Conservation (phyloP, 164 flowering plant genomes). For the Vitis vinifera region DNA sequence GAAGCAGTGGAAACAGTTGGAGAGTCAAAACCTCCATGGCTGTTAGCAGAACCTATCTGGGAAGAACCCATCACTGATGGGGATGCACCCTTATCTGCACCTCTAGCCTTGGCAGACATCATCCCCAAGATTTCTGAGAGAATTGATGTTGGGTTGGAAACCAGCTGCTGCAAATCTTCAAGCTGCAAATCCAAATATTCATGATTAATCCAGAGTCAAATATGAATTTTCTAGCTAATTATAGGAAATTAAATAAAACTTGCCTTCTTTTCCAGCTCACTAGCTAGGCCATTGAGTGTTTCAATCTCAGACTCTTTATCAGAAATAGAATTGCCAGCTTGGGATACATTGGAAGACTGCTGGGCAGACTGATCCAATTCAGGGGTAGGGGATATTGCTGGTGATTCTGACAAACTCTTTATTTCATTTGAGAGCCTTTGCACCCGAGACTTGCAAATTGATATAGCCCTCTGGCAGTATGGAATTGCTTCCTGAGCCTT, state of each 20-base stretch:
- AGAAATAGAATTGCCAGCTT: constrained; percentile 28
- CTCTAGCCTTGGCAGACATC: constrained; percentile 46
- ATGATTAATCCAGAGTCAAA: not conserved
- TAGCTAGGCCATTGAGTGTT: constrained; percentile 57
- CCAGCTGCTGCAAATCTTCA: constrained; percentile 84
- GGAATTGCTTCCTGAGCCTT: constrained; percentile 79
- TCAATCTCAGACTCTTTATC: constrained; percentile 71
- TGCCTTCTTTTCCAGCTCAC: constrained; percentile 92
- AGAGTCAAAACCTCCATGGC: constrained; percentile 46
- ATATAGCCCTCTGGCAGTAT: constrained; percentile 81
- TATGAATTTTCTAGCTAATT: not conserved
- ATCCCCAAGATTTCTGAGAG: constrained; percentile 65
- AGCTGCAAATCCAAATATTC: constrained; percentile 50
- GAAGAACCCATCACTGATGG: constrained; percentile 49
- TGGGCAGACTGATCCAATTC: constrained; percentile 26
- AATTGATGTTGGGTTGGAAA: constrained; percentile 58
- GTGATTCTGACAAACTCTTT: constrained; percentile 29
- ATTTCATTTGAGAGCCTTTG: constrained; percentile 52
- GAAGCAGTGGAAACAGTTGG: constrained; percentile 57
- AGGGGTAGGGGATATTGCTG: constrained; percentile 23
- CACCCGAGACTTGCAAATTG: constrained; percentile 67
- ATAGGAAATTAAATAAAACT: constrained; percentile 3
- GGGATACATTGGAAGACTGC: constrained; percentile 32
- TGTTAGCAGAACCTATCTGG: constrained; percentile 37
- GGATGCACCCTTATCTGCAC: constrained; percentile 28